Evolutionary conservation across 768 basidiomycete genomes (phyloP), one percentile per base, ranked within the genome.

Genomic region (Psilocybe tampanensis): DNA sequence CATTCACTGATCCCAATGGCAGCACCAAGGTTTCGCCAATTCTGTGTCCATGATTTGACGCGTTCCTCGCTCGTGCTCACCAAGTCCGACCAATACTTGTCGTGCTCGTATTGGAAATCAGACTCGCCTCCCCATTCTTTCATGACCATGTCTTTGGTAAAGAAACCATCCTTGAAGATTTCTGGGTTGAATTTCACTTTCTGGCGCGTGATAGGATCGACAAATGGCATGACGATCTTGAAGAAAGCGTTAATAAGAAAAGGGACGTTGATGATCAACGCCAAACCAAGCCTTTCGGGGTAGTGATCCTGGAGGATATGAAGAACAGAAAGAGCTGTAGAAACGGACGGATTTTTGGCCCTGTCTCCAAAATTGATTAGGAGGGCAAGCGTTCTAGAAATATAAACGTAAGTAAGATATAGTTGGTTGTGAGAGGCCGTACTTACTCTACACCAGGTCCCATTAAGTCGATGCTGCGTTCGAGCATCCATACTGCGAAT

Each of bases 241-340:
- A 85, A 88, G 72, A 94, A 93, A 0, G 83, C 77, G 54, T 82
- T 84, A 49, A 94, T 67, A 48, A 92, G 68, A 75, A 85, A 94
- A 3, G 94, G 93, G n/a, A 94, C 80, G 64, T 94, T 90, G 56
- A 88, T 77, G 64, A 94, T 84, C 42, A 92, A 71, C 1, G 92
- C 82, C 12, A 77, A 67, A 22, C 91, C 92, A 32, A 96, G 84
- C 3, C 94, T 85, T 69, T 96, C 94, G 0, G 92, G 92, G 64
- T 93, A 94, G 67, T 94, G 91, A 21, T 84, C 81, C 64, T 93
- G 92, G 13, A 93, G 77, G 62, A 92, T 88, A 68, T 79, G 71
- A 52, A 89, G 77, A 12, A 84, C 80, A 7, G 79, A 63, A 6
- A 77, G 72, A 8, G 81, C 67, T 11, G 76, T 77, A 41, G 70